Evolutionary conservation across 2,329 filamentous ascomycete genomes (phyloP).

Genomic region (Fusarium sp.): DNA sequence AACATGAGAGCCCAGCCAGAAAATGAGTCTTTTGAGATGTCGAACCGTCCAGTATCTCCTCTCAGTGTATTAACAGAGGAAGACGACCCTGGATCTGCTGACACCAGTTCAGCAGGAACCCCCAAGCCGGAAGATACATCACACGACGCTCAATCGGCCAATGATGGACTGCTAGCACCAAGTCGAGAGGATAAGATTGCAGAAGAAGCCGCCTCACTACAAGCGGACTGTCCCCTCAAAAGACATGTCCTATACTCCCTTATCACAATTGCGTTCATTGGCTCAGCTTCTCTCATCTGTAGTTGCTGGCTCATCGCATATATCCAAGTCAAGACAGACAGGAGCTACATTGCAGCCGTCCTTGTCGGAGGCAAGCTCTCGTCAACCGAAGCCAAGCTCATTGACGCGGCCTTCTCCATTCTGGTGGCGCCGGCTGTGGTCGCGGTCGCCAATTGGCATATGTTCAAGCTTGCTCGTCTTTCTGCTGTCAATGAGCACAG

Average conservation of each 20-base stretch:
- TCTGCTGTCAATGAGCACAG: constrained; percentile 25
- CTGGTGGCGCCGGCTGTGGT: constrained; percentile 14
- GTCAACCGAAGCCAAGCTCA: constrained; percentile 23
- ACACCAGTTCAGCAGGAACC: background rate
- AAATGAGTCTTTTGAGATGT: background rate
- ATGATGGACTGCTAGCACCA: background rate
- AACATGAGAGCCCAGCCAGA: background rate
- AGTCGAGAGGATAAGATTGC: background rate
- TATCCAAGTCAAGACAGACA: background rate
- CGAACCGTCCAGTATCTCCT: background rate
- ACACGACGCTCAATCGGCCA: background rate
- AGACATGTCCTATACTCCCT: constrained; percentile 25
- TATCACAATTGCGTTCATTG: background rate
- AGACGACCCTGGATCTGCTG: background rate
- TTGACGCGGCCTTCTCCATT: constrained; percentile 27
- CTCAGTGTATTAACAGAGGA: background rate
- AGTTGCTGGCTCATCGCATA: constrained; percentile 13
- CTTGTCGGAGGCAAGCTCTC: constrained; percentile 9
- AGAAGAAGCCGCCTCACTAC: background rate
- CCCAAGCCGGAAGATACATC: background rate
- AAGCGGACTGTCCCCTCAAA: background rate
- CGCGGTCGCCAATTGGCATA: constrained; percentile 23
- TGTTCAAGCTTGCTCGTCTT: constrained; percentile 28
- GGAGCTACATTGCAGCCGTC: constrained; percentile 9
- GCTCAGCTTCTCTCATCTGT: background rate